Percentiles rank a stretch among this genome's conserved stretches.
These are phyloP conservation scores for Lactarius quietus DNA, from an alignment of 768 basidiomycete genomes.

Conservation along the genomic window DNA sequence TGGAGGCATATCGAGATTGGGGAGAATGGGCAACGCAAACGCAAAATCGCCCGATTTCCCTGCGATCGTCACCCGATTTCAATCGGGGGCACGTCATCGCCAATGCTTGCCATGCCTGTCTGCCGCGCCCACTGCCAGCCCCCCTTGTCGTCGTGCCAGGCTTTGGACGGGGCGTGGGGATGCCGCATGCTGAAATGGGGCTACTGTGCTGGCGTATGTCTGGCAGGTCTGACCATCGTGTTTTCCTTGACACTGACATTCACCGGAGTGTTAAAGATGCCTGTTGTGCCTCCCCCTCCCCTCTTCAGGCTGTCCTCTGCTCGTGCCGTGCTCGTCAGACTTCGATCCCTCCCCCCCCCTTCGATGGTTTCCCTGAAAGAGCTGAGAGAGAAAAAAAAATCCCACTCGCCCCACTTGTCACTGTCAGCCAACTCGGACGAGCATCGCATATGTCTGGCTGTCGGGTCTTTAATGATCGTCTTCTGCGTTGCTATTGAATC, in stretches of 20 bases:
- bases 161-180: background rate
- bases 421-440: background rate
- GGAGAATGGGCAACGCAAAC: slow-evolving; percentile 9
- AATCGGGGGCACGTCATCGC: slow-evolving; percentile 9
- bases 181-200: background rate
- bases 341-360: background rate
- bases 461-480: slow-evolving; percentile 1
- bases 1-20: slow-evolving; percentile 19
- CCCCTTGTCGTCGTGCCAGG: background rate
- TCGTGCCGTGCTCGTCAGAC: background rate
- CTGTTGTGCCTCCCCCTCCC: background rate
- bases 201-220: background rate
- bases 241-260: background rate
- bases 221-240: background rate
- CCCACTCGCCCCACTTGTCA: background rate
- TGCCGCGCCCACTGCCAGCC: background rate
- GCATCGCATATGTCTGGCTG: background rate
- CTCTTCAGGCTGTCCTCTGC: background rate
- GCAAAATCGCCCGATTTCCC: slow-evolving; percentile 24
- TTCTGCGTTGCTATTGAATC: background rate
- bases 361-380: background rate
- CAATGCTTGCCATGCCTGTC: too few species aligned
- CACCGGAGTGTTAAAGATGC: background rate
- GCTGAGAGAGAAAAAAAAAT: background rate
- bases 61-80: slow-evolving; percentile 26